These are phyloP conservation scores for Aspergillus costaricaensis DNA, from an alignment of 2,329 filamentous ascomycete genomes.

Conservation along the genomic window DNA sequence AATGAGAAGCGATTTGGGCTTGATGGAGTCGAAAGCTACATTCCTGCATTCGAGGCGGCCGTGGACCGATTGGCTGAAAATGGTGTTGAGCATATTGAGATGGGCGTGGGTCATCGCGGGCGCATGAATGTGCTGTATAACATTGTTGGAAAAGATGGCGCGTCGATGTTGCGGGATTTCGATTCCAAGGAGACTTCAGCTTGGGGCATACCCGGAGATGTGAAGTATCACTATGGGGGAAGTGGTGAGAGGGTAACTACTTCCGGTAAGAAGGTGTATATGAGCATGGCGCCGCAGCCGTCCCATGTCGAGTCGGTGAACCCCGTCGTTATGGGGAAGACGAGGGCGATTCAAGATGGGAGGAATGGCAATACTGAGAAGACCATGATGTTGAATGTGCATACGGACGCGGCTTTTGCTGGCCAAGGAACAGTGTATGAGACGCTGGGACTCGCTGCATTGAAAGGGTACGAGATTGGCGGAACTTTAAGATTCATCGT, in stretches of 20 bases:
- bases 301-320: slow-evolving; percentile 98
- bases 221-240: slow-evolving; percentile 99
- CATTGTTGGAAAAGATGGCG: slow-evolving; percentile 97
- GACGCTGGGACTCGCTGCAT: slow-evolving; percentile 93
- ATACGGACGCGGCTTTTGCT: slow-evolving; percentile 96
- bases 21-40: slow-evolving; percentile 93
- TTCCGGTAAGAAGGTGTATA: slow-evolving; percentile 96
- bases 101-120: slow-evolving; percentile 98
- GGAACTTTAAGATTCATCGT: slow-evolving; percentile 96
- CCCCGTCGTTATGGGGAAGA: slow-evolving; percentile 95
- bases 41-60: slow-evolving; percentile 98
- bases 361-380: slow-evolving; percentile 86
- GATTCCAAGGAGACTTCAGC: slow-evolving; percentile 83
- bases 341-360: slow-evolving; percentile 96
- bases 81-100: slow-evolving; percentile 97
- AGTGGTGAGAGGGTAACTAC: slow-evolving; percentile 99
- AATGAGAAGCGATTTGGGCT: slow-evolving; percentile 99
- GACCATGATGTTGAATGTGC: slow-evolving; percentile 92
- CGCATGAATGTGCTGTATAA: slow-evolving; percentile 97
- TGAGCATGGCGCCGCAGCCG: slow-evolving; percentile 96
- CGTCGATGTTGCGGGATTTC: slow-evolving; percentile 99
- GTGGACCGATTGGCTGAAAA: slow-evolving; percentile 98
- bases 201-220: slow-evolving; percentile 87
- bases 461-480: slow-evolving; percentile 94
- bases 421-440: slow-evolving; percentile 98